phyloP scores from a whole-genome alignment of 1,284 basidiomycete species.

The Puccinia novopanici region DNA sequence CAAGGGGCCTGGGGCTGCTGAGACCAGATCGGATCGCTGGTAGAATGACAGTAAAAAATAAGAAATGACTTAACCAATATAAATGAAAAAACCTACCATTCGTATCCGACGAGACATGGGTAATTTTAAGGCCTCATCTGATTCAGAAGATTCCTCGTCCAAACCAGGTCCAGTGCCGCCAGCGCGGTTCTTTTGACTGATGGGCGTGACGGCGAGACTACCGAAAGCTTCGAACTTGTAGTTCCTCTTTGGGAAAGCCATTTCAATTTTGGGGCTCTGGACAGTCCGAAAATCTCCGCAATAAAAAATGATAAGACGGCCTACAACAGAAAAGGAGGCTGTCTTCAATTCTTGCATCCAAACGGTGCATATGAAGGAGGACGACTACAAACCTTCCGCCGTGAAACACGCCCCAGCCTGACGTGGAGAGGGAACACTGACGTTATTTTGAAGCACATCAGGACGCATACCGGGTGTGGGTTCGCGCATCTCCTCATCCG shows the following conservation, averaged over 20 bases:
- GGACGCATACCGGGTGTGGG: constrained; percentile 33
- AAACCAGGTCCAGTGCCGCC: neutral
- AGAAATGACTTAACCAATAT: neutral
- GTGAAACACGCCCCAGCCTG: constrained; percentile 37
- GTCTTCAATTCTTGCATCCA: neutral
- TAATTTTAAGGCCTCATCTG: constrained; percentile 43
- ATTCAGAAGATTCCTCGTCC: constrained; percentile 43
- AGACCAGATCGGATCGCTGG: constrained; percentile 19
- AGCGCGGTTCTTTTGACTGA: constrained; percentile 3
- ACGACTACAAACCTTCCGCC: constrained; percentile 34
- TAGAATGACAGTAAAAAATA: neutral
- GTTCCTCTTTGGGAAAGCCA: constrained; percentile 28
- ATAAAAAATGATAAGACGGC: constrained; percentile 43
- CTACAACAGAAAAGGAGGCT: neutral
- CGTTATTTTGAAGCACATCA: constrained; percentile 45
- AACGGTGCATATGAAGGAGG: neutral
- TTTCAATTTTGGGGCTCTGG: constrained; percentile 1
- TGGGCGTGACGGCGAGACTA: constrained; percentile 29
- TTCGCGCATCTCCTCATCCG: constrained; percentile 46
- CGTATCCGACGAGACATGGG: constrained; percentile 39
- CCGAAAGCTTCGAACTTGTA: constrained; percentile 50
- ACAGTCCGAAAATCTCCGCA: constrained; percentile 29
- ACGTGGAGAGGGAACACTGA: constrained; percentile 43
- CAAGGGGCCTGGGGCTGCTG: neutral
- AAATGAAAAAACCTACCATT: constrained; percentile 7